These are phyloP conservation scores for Paraphoma chrysanthemicola DNA, from an alignment of 2,329 filamentous ascomycete genomes.

Conservation along the genomic window DNA sequence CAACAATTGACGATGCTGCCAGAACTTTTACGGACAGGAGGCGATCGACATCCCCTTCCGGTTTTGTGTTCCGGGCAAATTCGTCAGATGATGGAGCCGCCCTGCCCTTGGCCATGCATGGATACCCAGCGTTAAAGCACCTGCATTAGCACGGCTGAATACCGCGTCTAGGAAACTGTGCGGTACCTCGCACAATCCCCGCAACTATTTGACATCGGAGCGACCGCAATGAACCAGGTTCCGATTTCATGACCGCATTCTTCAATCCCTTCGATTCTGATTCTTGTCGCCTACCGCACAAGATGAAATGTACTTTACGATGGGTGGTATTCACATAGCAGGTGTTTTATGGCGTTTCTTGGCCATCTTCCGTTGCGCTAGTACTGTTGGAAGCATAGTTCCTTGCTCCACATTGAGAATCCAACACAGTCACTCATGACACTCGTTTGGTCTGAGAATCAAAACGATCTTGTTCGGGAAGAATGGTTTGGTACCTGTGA, in stretches of 20 bases:
- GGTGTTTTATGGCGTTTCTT: conserved; percentile 8
- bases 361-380: conserved; percentile 3
- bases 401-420: background rate
- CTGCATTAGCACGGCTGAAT: conserved; percentile 17
- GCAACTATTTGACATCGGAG: conserved; percentile 10
- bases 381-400: background rate
- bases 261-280: background rate
- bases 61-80: conserved; percentile 16
- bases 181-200: conserved; percentile 5
- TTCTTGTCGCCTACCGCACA: conserved; percentile 3
- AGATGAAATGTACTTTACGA: conserved; percentile 9
- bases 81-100: conserved; percentile 32
- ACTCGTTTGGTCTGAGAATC: conserved; percentile 9
- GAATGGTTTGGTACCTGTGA: background rate
- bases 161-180: conserved; percentile 6
- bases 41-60: conserved; percentile 29
- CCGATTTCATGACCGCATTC: conserved; percentile 6
- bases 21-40: conserved; percentile 19
- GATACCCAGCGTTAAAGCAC: conserved; percentile 38
- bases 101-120: conserved; percentile 38
- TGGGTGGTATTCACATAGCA: conserved; percentile 6
- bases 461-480: background rate
- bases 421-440: background rate
- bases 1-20: conserved; percentile 25
- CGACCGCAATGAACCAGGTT: conserved; percentile 7